Evolutionary conservation across 2,329 filamentous ascomycete species (phyloP).

Genomic region (Massarina eburnea): DNA sequence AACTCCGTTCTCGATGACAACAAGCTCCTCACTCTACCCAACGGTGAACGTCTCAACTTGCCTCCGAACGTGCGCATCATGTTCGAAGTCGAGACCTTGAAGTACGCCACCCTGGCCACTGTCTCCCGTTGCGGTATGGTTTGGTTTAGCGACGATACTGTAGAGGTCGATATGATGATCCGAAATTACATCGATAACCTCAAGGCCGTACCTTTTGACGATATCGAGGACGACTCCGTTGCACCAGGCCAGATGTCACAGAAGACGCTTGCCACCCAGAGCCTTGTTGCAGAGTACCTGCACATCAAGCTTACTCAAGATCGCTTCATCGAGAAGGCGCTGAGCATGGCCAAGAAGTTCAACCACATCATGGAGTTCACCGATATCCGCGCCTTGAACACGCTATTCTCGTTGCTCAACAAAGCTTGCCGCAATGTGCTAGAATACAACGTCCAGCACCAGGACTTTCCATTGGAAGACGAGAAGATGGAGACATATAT

Average conservation of each 20-base stretch:
- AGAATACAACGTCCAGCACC: constrained; percentile 93
- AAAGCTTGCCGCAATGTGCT: constrained; percentile 90
- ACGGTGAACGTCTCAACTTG: constrained; percentile 94
- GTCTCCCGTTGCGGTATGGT: constrained; percentile 99
- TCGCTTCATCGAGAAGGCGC: constrained; percentile 75
- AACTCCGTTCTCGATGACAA: constrained; percentile 99
- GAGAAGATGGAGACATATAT: constrained; percentile 89
- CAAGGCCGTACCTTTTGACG: constrained; percentile 82
- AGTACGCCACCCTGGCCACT: constrained; percentile 97
- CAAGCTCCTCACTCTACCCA: constrained; percentile 93
- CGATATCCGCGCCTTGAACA: constrained; percentile 83
- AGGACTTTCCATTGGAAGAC: constrained; percentile 87
- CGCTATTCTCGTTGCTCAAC: constrained; percentile 92
- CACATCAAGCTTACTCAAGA: constrained; percentile 74
- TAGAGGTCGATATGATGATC: constrained; percentile 90
- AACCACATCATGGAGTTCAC: constrained; percentile 99
- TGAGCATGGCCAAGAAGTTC: constrained; percentile 74
- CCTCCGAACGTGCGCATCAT: constrained; percentile 96
- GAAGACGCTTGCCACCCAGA: constrained; percentile 77
- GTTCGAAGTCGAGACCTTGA: constrained; percentile 98
- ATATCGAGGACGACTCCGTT: constrained; percentile 88
- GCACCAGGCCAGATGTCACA: constrained; percentile 54
- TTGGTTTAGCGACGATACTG: constrained; percentile 98
- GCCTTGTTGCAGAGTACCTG: constrained; percentile 76
- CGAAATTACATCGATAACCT: constrained; percentile 85